Evolutionary conservation across 805 yeast species (phyloP).

Genomic region (Saturnispora serradocipensis): DNA sequence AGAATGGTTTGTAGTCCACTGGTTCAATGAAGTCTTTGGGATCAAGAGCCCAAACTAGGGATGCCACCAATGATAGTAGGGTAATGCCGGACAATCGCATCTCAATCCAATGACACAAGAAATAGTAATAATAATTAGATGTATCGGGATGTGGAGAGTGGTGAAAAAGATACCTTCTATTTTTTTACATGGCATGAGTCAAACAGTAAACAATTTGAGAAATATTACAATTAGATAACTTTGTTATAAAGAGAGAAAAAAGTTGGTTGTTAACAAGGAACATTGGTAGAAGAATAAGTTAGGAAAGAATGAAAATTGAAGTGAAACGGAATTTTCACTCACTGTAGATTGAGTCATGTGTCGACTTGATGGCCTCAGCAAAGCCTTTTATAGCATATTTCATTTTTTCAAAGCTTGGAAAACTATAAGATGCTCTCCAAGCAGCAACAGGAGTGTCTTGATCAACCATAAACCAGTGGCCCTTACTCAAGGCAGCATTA

Average conservation of each 20-base stretch:
- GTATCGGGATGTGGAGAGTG: not conserved
- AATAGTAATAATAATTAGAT: not conserved
- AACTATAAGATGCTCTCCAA: constrained; percentile 27
- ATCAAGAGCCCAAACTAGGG: not conserved
- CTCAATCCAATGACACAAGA: not conserved
- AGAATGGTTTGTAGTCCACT: constrained; percentile 2
- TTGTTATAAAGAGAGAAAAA: not conserved
- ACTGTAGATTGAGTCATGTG: constrained; percentile 12
- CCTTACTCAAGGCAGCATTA: constrained; percentile 25
- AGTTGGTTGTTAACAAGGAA: not conserved
- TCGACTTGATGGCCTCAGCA: constrained; percentile 18
- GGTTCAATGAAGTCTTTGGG: not conserved
- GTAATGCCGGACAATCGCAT: not conserved
- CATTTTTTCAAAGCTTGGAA: constrained; percentile 21
- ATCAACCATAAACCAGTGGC: constrained; percentile 28
- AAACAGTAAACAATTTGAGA: not conserved
- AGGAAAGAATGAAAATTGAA: not conserved
- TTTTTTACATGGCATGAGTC: not conserved
- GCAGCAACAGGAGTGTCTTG: constrained; percentile 16
- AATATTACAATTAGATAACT: not conserved
- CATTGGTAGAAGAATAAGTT: too few species aligned
- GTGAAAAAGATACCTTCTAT: not conserved
- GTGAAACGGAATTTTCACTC: not conserved
- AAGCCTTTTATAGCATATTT: constrained; percentile 21
- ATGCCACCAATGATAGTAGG: not conserved